These are phyloP conservation scores for Chaetomiaceae sp. DNA, from an alignment of 2,329 filamentous ascomycete species.

Conservation along the genomic window DNA sequence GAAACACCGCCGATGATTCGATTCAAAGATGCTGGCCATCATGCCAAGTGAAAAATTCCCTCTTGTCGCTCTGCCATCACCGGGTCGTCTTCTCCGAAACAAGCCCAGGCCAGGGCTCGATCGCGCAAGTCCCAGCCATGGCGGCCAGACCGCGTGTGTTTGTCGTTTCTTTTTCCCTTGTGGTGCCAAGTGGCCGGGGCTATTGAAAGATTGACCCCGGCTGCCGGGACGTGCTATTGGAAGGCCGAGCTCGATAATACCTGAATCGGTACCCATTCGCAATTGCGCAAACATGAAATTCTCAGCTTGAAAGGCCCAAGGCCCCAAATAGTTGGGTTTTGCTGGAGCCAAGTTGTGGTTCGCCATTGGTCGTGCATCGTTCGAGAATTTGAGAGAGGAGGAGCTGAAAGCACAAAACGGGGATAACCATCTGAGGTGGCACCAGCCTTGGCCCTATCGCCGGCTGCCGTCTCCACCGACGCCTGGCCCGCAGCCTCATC, in stretches of 20 bases:
- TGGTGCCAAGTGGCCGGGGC: background rate
- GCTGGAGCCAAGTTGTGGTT: background rate
- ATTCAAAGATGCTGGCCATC: background rate
- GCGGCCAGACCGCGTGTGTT: background rate
- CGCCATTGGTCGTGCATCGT: background rate
- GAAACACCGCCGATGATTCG: background rate
- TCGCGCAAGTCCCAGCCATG: background rate
- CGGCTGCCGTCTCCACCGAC: too few species aligned
- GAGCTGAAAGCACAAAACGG: slow-evolving; percentile 4
- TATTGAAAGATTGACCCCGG: slow-evolving; percentile 1
- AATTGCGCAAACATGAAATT: background rate
- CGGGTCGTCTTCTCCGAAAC: background rate
- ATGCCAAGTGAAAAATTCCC: background rate
- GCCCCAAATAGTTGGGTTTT: background rate
- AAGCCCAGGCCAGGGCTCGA: background rate
- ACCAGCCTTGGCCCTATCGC: too few species aligned
- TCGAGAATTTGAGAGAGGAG: background rate
- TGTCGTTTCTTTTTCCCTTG: background rate
- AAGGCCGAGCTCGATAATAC: background rate
- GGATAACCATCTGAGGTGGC: too few species aligned
- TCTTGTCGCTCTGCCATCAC: background rate
- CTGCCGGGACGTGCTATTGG: background rate
- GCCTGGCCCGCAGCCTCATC: too few species aligned
- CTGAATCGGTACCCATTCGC: background rate
- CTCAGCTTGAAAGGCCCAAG: background rate